A percentile compares a stretch with the other conserved stretches of the same genome.
phyloP scores from a whole-genome alignment of 768 basidiomycete species.

The Amanita exitialis region DNA sequence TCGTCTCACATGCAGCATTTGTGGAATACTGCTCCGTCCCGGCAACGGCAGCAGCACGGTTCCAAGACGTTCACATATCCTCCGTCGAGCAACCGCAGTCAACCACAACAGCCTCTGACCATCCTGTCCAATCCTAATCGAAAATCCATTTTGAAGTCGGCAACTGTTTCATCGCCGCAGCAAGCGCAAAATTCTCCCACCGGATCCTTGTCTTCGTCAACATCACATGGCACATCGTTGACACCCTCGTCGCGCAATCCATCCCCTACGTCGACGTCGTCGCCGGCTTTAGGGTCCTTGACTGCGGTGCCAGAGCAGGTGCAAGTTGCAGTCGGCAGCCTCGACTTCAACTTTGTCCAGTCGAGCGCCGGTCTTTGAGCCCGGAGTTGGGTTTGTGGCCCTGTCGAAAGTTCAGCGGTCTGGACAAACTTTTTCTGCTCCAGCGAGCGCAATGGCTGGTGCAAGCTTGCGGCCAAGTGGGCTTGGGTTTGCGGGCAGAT shows the following conservation, averaged over 20 bases:
- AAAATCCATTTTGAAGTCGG: background rate
- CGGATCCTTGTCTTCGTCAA: background rate
- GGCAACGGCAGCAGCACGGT: background rate
- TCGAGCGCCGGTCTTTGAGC: conserved; percentile 45
- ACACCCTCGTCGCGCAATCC: background rate
- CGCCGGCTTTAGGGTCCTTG: background rate
- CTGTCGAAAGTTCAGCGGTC: background rate
- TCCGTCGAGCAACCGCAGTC: background rate
- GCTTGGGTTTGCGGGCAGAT: background rate
- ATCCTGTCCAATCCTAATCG: conserved; percentile 4
- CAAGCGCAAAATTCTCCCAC: background rate
- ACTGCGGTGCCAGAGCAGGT: conserved; percentile 5
- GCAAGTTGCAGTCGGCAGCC: background rate
- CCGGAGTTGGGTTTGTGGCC: conserved; percentile 12
- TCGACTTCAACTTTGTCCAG: conserved; percentile 31
- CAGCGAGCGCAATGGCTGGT: too few relatives aligned
- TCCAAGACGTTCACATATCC: conserved; percentile 1
- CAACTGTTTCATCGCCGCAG: background rate
- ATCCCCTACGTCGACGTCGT: background rate
- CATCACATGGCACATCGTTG: background rate
- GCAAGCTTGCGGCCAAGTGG: background rate
- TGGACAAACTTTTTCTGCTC: background rate
- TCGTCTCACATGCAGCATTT: background rate
- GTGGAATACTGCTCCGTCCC: background rate
- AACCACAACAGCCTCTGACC: background rate